phyloP scores from a whole-genome alignment of 129 eudicot genomes.

The Sambucus nigra region DNA sequence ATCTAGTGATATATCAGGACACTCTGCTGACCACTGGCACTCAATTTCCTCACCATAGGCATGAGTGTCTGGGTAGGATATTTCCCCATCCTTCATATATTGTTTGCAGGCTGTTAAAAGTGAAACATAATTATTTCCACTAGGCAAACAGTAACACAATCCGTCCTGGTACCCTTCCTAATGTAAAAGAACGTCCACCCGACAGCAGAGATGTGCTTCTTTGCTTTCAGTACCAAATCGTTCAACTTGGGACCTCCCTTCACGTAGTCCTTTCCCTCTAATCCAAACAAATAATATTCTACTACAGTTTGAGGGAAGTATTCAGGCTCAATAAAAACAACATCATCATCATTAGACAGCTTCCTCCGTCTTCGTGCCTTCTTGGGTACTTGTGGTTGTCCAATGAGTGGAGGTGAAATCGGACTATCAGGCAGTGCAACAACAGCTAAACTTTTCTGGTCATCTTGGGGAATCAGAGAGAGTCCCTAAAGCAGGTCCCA shows the following conservation, averaged over 20 bases:
- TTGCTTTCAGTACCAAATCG: constrained; percentile 25
- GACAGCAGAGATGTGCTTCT: constrained; percentile 45
- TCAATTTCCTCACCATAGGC: neutral
- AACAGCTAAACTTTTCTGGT: too few species aligned
- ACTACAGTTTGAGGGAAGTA: constrained; percentile 43
- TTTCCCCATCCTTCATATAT: constrained; percentile 14
- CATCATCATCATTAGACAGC: constrained; percentile 10
- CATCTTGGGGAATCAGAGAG: too few species aligned
- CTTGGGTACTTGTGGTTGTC: constrained; percentile 8
- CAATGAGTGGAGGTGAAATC: too few species aligned
- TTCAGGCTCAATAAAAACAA: constrained; percentile 31
- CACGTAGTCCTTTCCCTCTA: neutral
- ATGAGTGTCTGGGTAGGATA: neutral
- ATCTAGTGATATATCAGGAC: neutral
- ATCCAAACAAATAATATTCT: constrained; percentile 19
- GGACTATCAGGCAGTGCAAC: too few species aligned
- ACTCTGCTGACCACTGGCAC: neutral
- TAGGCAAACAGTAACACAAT: constrained; percentile 42
- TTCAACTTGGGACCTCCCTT: neutral
- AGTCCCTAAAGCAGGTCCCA: too few species aligned
- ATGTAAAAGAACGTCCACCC: constrained; percentile 40
- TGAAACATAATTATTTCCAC: constrained; percentile 19
- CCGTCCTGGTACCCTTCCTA: constrained; percentile 8
- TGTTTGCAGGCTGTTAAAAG: constrained; percentile 39
- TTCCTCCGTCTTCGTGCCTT: neutral